Base-by-base conservation (phyloP, 1,284 basidiomycete species). In the Papiliotrema terrestris region DNA sequence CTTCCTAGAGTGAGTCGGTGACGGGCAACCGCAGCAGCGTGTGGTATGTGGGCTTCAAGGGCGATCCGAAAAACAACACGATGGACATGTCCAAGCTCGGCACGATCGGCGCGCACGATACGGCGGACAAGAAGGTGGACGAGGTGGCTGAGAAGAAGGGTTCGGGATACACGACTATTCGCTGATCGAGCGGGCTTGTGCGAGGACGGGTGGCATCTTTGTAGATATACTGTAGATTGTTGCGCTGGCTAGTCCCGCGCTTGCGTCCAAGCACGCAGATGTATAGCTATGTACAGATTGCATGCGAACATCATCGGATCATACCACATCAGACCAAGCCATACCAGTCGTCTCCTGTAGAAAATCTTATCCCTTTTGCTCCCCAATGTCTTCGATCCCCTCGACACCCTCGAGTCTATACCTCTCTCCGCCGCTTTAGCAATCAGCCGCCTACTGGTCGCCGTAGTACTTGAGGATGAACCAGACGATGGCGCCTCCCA, bases 61-160 rank as follows among this genome's bases (percentile, higher is more conserved):
- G 73, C 26, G 73, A 74, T 52, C 63, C 72, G 3, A 73, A 73
- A 57, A 61, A 63, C 38, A 55, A 62, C 29, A 61, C 56, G 15
- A 74, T 75, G 73, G 72, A 75, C 57, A 72, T 75, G 69, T 65
- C 64, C 17, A 69, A 69, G 51, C 61, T 75, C 3, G 74, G 74
- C 9, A 62, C 61, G 39, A 67, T 77, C 2, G 68, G 71, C 0
- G 73, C 73, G 6, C 58, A 64, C n/a, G 70, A 73, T 50, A 65
- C 69, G 19, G 73, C 73, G 3, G 75, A 77, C 45, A 69, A 72
- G 46, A 59, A 62, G 4, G 71, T 76, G 2, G 71, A 75, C 52
- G 69, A 65, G 14, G 65, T 75, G 2, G 68, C 68, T 5, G 72
- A 75, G 61, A 75, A 75, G 64, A 65, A 72, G 60, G 71, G 69